Base-by-base conservation (phyloP, 768 basidiomycete species). In the Pleurotus giganteus region DNA sequence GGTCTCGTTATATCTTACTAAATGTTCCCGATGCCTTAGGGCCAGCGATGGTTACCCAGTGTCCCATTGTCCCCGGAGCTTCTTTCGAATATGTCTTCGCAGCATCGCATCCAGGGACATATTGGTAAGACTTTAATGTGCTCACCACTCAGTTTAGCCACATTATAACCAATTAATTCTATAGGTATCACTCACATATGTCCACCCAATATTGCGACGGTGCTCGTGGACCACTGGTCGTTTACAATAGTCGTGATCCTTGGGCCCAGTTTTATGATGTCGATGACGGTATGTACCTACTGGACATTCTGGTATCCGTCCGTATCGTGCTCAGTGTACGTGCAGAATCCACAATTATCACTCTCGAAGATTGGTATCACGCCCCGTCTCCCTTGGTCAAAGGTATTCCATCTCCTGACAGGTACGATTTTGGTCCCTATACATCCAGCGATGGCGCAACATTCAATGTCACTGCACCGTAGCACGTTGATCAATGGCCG, bases 401-500 rank as follows among this genome's bases (percentile, higher is more conserved):
- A 54, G 19, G 24, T 37, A 21, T 21, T 61, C 23, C 17, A 17
- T 34, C n/a, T 43, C 24, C 17, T 51, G 60, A 61, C 36, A 69
- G 68, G 68, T 70, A 68, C 45, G 69, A 69, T 39, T 61, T 57
- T 13, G 61, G 61, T 5, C 57, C 53, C 12, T 44, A 44, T 9
- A 49, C 59, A 37, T 57, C 31, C 13, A 42, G 42, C 6, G 45
- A n/a, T n/a, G n/a, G n/a, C 57, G 27, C 57, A 64, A 17, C 28
- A 24, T 19, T 36, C 9, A 2, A 34, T 9, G 57, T 63, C 23
- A 12, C 52, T 54, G 63, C 17, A 66, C 70, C 49, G 57, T 42
- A 60, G 72, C 1, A 73, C 75, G 0, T 63, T 80, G 29, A 78
- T 80, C 53, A 80, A 80, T 47, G 78, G 79, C 3, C 63, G 68